A percentile compares a stretch with the other conserved stretches of the same genome.
phyloP scores from a whole-genome alignment of 495 filamentous ascomycete species.

The Neurospora tetraspora region DNA sequence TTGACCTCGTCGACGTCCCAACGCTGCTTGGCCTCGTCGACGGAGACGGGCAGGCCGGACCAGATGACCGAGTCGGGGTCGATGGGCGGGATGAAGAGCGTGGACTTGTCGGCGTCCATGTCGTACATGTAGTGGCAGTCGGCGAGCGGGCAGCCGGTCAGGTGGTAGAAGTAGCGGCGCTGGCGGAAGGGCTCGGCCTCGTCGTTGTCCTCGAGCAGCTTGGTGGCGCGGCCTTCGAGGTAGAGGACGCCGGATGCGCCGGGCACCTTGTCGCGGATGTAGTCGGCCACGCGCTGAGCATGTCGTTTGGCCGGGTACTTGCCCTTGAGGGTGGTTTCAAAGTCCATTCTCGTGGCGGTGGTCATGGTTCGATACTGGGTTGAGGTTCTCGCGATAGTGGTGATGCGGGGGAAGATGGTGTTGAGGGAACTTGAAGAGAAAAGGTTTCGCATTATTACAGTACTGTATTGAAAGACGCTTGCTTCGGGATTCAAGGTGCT shows the following conservation, averaged over 20 bases:
- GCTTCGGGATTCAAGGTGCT: background rate
- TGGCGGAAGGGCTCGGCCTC: constrained; percentile 71
- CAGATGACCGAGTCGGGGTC: constrained; percentile 89
- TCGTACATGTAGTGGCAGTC: constrained; percentile 81
- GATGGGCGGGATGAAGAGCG: constrained; percentile 86
- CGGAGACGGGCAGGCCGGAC: constrained; percentile 76
- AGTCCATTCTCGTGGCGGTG: constrained; percentile 15
- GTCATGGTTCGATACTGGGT: background rate
- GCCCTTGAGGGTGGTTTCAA: constrained; percentile 37
- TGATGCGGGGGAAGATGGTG: background rate
- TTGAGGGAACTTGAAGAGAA: background rate
- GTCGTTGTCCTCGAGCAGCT: constrained; percentile 74
- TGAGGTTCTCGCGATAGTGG: background rate
- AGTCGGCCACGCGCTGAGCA: constrained; percentile 68
- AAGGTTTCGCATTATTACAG: background rate
- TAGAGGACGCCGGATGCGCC: constrained; percentile 62
- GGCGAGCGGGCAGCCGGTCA: constrained; percentile 75
- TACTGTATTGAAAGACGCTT: background rate
- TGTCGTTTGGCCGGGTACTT: constrained; percentile 97
- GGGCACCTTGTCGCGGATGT: constrained; percentile 52
- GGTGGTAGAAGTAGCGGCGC: constrained; percentile 88
- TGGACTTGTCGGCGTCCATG: constrained; percentile 57
- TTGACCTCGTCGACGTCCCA: constrained; percentile 80
- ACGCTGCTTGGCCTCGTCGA: constrained; percentile 57
- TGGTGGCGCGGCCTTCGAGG: constrained; percentile 74